Percentiles rank a stretch among this genome's conserved stretches.
phyloP scores from a whole-genome alignment of 768 basidiomycete species.

The Clitopilus hobsonii region DNA sequence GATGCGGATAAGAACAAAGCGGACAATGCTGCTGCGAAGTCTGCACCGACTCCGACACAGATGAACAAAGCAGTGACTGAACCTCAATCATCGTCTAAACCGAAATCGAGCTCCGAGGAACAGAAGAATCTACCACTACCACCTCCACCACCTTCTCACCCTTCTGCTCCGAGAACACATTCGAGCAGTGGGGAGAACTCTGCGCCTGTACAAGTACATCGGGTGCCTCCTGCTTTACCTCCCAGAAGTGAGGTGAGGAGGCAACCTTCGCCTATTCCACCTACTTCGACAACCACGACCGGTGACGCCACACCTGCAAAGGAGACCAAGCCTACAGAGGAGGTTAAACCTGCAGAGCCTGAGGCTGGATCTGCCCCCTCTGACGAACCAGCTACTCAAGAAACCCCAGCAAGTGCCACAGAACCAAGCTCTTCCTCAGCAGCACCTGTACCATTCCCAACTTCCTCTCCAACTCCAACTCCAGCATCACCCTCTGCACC shows the following conservation, averaged over 20 bases:
- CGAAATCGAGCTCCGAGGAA: slow-evolving; percentile 13
- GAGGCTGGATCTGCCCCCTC: neutral
- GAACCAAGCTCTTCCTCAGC: too few relatives aligned
- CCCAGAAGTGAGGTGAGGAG: slow-evolving; percentile 38
- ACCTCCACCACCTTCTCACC: slow-evolving; percentile 22
- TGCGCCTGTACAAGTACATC: slow-evolving; percentile 2
- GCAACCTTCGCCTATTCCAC: slow-evolving; percentile 7
- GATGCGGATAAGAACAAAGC: slow-evolving; percentile 34
- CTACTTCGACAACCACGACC: slow-evolving; percentile 10
- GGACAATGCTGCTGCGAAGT: slow-evolving; percentile 15
- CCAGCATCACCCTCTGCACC: slow-evolving; percentile 4
- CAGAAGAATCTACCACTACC: slow-evolving; percentile 23
- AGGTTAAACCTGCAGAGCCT: neutral
- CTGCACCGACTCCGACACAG: slow-evolving; percentile 5
- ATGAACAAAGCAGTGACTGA: neutral
- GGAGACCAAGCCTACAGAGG: neutral
- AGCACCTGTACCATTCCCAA: neutral
- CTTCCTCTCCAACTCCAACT: slow-evolving; percentile 2
- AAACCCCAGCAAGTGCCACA: too few relatives aligned
- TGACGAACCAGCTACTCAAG: neutral
- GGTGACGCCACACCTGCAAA: neutral
- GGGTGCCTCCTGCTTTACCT: slow-evolving; percentile 45
- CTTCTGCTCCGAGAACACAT: slow-evolving; percentile 19
- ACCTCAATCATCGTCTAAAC: too few relatives aligned
- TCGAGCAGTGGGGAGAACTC: slow-evolving; percentile 12